These are phyloP conservation scores for Kwoniella sp. DNA, from an alignment of 768 basidiomycete genomes.

Conservation along the genomic window DNA sequence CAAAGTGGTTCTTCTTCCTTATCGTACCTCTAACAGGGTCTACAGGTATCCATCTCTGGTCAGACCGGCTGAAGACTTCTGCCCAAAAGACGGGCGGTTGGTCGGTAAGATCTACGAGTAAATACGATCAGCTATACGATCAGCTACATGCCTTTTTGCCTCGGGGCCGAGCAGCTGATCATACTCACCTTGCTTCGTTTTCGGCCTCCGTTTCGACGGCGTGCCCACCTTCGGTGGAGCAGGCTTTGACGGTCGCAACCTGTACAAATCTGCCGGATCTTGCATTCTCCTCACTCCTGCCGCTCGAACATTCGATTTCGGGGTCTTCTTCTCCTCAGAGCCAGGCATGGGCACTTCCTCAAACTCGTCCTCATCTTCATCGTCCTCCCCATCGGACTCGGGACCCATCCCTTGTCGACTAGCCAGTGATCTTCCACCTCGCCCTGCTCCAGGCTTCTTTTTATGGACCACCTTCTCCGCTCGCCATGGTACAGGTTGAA, in stretches of 20 bases:
- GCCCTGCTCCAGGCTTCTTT: constrained; percentile 41
- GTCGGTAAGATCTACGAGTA: constrained; percentile 48
- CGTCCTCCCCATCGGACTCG: constrained; percentile 34
- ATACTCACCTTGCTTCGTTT: constrained; percentile 43
- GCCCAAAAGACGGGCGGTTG: constrained; percentile 91
- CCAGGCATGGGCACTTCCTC: constrained; percentile 48
- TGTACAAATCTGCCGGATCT: constrained; percentile 48
- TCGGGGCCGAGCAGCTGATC: background rate
- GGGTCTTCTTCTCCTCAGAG: constrained; percentile 38
- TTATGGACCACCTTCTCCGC: constrained; percentile 54
- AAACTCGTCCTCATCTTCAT: constrained; percentile 49
- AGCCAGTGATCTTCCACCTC: constrained; percentile 35
- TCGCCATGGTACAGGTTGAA: constrained; percentile 93
- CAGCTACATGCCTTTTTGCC: too few species aligned
- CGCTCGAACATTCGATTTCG: constrained; percentile 29
- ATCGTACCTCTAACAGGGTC: constrained; percentile 81
- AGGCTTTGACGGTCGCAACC: constrained; percentile 60
- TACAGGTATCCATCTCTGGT: constrained; percentile 87
- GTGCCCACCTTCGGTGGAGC: constrained; percentile 56
- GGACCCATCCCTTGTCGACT: constrained; percentile 43
- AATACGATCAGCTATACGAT: background rate
- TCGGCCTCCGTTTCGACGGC: constrained; percentile 31
- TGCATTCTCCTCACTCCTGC: constrained; percentile 35
- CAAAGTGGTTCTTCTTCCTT: constrained; percentile 77
- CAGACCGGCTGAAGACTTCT: constrained; percentile 91